Percentiles rank a stretch among this genome's conserved stretches.
Evolutionary conservation across 2,329 filamentous ascomycete species (phyloP).

Genomic region (Xylaria sp.): DNA sequence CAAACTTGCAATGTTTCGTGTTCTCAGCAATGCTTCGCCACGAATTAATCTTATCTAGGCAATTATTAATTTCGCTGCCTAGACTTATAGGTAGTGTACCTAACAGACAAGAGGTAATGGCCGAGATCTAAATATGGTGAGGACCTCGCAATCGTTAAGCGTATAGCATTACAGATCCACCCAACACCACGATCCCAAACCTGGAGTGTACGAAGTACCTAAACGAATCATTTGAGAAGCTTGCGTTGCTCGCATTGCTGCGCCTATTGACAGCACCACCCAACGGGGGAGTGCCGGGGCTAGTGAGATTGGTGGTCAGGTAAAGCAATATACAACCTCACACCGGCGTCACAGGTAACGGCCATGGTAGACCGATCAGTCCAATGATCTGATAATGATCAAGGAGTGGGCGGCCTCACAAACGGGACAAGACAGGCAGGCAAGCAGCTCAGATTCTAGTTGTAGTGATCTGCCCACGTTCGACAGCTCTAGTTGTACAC

Average conservation of each 20-base stretch:
- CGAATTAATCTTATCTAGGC: constrained; percentile 11
- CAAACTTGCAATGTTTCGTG: constrained; percentile 9
- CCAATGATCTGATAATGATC: neutral
- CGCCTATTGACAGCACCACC: constrained; percentile 6
- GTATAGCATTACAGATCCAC: constrained; percentile 1
- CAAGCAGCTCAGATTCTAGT: neutral
- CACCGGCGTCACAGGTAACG: constrained; percentile 1
- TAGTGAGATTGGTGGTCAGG: neutral
- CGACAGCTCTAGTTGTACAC: neutral
- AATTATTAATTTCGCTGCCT: constrained; percentile 13
- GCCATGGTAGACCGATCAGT: neutral
- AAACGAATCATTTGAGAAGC: constrained; percentile 17
- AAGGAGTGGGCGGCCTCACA: neutral
- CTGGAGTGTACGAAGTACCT: constrained; percentile 3
- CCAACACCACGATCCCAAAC: neutral
- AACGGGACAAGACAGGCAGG: constrained; percentile 3
- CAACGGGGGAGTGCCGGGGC: neutral
- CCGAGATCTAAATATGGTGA: neutral
- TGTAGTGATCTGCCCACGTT: neutral
- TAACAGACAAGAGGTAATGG: neutral
- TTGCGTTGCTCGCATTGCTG: constrained; percentile 19
- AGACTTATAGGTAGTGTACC: neutral
- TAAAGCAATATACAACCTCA: neutral
- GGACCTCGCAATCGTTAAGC: neutral
- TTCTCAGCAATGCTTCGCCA: constrained; percentile 16